phyloP scores from a whole-genome alignment of 148 eudicot genomes.

The Silene conica region DNA sequence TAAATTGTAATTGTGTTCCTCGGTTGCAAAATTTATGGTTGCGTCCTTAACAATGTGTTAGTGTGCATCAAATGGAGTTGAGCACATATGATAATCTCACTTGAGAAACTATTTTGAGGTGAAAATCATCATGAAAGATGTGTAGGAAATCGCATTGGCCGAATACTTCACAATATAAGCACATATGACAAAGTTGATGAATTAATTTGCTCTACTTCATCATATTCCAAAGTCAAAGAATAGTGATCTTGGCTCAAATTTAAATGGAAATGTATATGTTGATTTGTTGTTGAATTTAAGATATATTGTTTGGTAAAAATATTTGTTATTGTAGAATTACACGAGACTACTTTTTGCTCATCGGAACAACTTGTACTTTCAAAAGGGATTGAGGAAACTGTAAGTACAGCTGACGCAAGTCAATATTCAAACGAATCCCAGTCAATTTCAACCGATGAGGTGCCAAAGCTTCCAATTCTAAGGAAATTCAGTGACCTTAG shows the following conservation, averaged over 20 bases:
- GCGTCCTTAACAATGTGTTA: too few species aligned
- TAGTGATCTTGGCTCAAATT: not conserved
- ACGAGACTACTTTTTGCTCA: not conserved
- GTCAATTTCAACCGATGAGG: conserved; percentile 38
- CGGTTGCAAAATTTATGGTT: too few species aligned
- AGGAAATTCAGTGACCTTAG: conserved; percentile 55
- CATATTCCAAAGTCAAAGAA: not conserved
- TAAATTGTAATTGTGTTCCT: too few species aligned
- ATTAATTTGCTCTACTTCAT: not conserved
- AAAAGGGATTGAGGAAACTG: conserved; percentile 38
- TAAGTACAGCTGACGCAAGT: conserved; percentile 30
- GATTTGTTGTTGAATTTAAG: too few species aligned
- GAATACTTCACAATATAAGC: not conserved
- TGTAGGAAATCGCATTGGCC: not conserved
- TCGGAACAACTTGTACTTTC: conserved; percentile 14
- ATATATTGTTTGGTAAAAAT: too few species aligned
- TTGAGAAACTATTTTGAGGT: too few species aligned
- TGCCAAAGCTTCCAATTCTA: conserved; percentile 60
- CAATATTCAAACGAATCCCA: conserved; percentile 32
- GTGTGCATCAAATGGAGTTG: too few species aligned
- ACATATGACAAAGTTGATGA: not conserved
- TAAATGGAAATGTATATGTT: not conserved
- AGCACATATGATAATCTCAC: not conserved
- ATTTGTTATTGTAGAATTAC: too few species aligned
- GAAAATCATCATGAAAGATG: too few species aligned